Evolutionary conservation across 2,329 filamentous ascomycete species (phyloP).

Genomic region (Byssochlamys sp.): DNA sequence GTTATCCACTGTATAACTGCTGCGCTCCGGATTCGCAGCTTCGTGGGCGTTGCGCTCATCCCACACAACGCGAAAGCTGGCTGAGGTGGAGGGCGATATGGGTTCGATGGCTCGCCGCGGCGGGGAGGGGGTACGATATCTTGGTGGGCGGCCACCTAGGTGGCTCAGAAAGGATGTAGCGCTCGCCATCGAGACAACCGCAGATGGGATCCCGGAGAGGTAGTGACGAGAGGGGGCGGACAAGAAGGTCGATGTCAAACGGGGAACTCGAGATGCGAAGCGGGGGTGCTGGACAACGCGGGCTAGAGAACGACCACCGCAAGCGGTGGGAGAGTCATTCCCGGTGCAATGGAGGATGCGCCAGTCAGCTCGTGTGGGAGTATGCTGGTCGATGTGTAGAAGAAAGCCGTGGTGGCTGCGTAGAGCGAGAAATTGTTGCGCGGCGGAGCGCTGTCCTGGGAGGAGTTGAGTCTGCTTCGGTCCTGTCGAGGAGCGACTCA

Average conservation of each 20-base stretch:
- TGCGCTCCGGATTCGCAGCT: slow-evolving; percentile 16
- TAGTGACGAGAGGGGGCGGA: slow-evolving; percentile 1
- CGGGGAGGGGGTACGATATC: slow-evolving; percentile 39
- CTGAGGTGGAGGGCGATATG: slow-evolving; percentile 30
- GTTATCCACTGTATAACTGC: slow-evolving; percentile 13
- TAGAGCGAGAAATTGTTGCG: slow-evolving; percentile 1
- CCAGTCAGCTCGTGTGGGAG: slow-evolving; percentile 4
- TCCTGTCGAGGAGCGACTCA: slow-evolving; percentile 3
- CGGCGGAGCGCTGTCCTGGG: slow-evolving; percentile 2
- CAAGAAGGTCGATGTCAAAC: slow-evolving; percentile 17
- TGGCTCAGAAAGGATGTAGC: slow-evolving; percentile 30
- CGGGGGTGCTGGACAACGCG: slow-evolving; percentile 33
- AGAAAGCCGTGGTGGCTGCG: not conserved
- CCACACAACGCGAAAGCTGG: slow-evolving; percentile 22
- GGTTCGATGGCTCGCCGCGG: slow-evolving; percentile 39
- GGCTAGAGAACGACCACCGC: slow-evolving; percentile 31
- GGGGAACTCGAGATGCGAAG: slow-evolving; percentile 28
- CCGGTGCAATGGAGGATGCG: slow-evolving; percentile 5
- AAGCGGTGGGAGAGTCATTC: slow-evolving; percentile 32
- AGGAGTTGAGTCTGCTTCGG: slow-evolving; percentile 3
- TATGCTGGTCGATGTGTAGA: slow-evolving; percentile 12
- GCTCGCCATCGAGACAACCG: slow-evolving; percentile 24
- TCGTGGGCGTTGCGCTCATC: slow-evolving; percentile 18
- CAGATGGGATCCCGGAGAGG: slow-evolving; percentile 5
- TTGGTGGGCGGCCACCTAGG: slow-evolving; percentile 28